Evolutionary conservation across 768 basidiomycete species (phyloP), one percentile per base, ranked within the genome.

Genomic region (Amanita subjunquillea): DNA sequence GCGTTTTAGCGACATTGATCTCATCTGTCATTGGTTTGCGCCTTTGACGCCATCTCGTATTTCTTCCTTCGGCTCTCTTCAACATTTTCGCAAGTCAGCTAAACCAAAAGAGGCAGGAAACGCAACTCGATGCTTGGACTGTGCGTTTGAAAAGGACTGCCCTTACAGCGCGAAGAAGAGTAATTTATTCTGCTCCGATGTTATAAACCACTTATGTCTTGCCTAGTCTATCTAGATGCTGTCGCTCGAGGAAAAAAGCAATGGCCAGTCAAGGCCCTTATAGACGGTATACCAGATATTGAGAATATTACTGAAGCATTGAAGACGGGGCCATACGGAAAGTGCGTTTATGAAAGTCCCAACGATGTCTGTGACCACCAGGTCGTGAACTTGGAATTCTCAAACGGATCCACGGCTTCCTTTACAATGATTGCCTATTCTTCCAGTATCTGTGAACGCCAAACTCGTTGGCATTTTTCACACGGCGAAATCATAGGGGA

Each of bases 281-380:
- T 90, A 7, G 91, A 94, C 58, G 91, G 84, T 5, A 62, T 87
- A 10, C 86, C 91, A 2, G 91, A 93, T 62, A 85, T 93, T 43
- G 91, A 94, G 68, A 92, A 85, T 63, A 71, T 94, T 54, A 82
- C 80, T 0, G 75, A 76, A 2, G 90, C 87, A 0, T 69, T 94
- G n/a, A 74, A 69, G 44, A 70, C 66, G 3, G 82, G 85, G 2
- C 81, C 84, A 15, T 92, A 91, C 54, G 91, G 91, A 0, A 67
- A 72, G 52, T 94, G 91, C 60, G 90, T 91, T 5, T 94, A 94
- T 63, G 89, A 91, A 62, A 76, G 80, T 50, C 71, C 76, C 41
- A 94, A 94, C 62, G 85, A 93, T 62, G 90, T 94, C 44, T 89
- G 86, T 59, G 91, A 94, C 66, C 83, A 94, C 58, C 91, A 93